Evolutionary conservation across 2,329 filamentous ascomycete species (phyloP).

Genomic region (Aspergillus sp.): DNA sequence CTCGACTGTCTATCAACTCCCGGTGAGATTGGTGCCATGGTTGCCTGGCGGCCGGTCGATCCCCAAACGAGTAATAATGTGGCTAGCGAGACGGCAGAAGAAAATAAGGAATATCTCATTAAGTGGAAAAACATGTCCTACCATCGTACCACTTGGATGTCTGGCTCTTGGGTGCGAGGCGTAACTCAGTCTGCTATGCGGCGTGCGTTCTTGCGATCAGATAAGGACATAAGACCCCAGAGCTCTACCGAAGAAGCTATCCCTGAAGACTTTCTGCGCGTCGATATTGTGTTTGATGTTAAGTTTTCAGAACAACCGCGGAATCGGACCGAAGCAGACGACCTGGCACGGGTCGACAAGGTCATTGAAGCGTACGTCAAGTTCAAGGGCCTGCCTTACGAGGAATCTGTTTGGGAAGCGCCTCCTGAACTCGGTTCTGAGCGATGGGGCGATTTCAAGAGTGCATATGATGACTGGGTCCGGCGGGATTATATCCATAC

Average conservation of each 20-base stretch:
- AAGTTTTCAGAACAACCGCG: constrained; percentile 54
- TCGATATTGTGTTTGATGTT: constrained; percentile 84
- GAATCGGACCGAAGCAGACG: constrained; percentile 56
- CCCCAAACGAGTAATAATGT: constrained; percentile 47
- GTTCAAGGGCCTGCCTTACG: constrained; percentile 84
- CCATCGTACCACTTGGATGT: constrained; percentile 74
- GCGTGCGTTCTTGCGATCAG: constrained; percentile 65
- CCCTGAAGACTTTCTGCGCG: constrained; percentile 72
- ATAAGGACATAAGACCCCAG: constrained; percentile 54
- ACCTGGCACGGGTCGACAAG: constrained; percentile 62
- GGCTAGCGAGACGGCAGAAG: constrained; percentile 55
- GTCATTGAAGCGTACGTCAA: constrained; percentile 74
- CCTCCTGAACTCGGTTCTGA: constrained; percentile 56
- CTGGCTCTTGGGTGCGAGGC: constrained; percentile 81
- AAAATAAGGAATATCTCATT: constrained; percentile 83
- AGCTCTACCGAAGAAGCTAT: constrained; percentile 70
- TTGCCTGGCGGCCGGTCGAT: constrained; percentile 76
- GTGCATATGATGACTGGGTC: constrained; percentile 80
- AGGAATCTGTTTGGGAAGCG: constrained; percentile 82
- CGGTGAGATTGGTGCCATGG: constrained; percentile 64
- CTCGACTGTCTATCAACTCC: constrained; percentile 61
- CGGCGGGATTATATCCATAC: constrained; percentile 65
- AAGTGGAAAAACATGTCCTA: constrained; percentile 82
- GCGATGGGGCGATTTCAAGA: constrained; percentile 69
- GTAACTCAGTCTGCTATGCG: constrained; percentile 57